Evolutionary conservation across 2,329 filamentous ascomycete genomes (phyloP).

Genomic region (Aureobasidium sp.): DNA sequence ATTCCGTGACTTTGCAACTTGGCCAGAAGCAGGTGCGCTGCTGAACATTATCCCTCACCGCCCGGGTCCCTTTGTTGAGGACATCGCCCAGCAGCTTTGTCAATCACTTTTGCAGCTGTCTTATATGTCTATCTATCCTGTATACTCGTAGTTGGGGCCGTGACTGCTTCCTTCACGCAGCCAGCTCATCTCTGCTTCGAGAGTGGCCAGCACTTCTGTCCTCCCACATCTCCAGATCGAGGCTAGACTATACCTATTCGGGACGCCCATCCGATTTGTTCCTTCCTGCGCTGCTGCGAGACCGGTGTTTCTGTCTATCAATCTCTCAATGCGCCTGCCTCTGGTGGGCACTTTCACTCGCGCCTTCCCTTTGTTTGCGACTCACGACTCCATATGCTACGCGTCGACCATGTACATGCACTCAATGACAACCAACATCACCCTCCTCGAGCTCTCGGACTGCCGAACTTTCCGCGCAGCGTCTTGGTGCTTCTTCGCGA

Average conservation of each 20-base stretch:
- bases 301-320: conserved; percentile 9
- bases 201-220: conserved; percentile 12
- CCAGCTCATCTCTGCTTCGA: not conserved
- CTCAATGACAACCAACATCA: not conserved
- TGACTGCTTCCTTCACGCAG: not conserved
- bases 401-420: not conserved
- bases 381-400: not conserved
- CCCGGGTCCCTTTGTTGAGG: not conserved
- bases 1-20: conserved; percentile 15
- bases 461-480: not conserved
- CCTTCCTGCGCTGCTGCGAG: conserved; percentile 13
- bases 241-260: conserved; percentile 1
- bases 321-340: not conserved
- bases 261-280: conserved; percentile 8
- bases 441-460: not conserved
- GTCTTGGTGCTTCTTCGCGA: not conserved
- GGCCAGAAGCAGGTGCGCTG: not conserved
- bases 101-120: not conserved
- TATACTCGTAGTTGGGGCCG: not conserved
- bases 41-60: conserved; percentile 2
- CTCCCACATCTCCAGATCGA: not conserved
- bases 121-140: not conserved
- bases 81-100: not conserved
- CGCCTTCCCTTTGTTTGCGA: not conserved
- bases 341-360: not conserved